A percentile compares a stretch with the other conserved stretches of the same genome.
phyloP scores from a whole-genome alignment of 2,329 filamentous ascomycete genomes.

The Sclerotinia minor region DNA sequence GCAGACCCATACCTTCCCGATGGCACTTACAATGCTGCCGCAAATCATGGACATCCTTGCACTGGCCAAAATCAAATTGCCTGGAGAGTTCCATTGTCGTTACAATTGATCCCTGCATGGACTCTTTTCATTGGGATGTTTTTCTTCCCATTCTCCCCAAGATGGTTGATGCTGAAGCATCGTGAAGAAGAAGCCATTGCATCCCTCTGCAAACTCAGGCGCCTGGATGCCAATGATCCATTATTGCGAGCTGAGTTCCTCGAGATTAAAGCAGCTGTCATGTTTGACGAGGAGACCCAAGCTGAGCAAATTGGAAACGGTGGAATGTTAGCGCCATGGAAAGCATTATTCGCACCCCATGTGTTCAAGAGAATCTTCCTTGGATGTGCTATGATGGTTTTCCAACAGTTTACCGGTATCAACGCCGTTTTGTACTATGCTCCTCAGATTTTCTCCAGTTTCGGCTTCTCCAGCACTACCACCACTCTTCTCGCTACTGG shows the following conservation, averaged over 20 bases:
- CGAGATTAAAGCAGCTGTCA: conserved; percentile 60
- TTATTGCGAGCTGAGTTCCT: conserved; percentile 55
- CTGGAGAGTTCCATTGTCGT: conserved; percentile 62
- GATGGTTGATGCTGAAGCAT: conserved; percentile 50
- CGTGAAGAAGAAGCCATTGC: conserved; percentile 48
- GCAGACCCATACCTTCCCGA: conserved; percentile 12
- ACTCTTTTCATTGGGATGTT: conserved; percentile 57
- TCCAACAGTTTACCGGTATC: conserved; percentile 52
- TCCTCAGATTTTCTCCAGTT: conserved; percentile 47
- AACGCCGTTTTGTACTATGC: conserved; percentile 50
- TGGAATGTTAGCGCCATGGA: conserved; percentile 52
- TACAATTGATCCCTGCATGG: conserved; percentile 61
- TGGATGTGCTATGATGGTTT: conserved; percentile 51
- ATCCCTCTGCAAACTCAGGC: conserved; percentile 47
- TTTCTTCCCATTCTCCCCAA: conserved; percentile 53
- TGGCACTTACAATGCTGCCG: conserved; percentile 47
- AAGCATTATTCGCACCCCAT: conserved; percentile 37
- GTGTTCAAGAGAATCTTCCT: conserved; percentile 53
- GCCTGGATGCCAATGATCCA: conserved; percentile 49
- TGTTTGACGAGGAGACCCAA: conserved; percentile 49
- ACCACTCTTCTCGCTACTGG: conserved; percentile 64
- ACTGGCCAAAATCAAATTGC: conserved; percentile 42
- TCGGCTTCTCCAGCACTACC: conserved; percentile 47
- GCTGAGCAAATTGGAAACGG: conserved; percentile 45
- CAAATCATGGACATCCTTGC: conserved; percentile 51